Evolutionary conservation across 176 grass and related monocot genomes (phyloP), one percentile per base, ranked within the genome.

Genomic region (Metroxylon sagu): DNA sequence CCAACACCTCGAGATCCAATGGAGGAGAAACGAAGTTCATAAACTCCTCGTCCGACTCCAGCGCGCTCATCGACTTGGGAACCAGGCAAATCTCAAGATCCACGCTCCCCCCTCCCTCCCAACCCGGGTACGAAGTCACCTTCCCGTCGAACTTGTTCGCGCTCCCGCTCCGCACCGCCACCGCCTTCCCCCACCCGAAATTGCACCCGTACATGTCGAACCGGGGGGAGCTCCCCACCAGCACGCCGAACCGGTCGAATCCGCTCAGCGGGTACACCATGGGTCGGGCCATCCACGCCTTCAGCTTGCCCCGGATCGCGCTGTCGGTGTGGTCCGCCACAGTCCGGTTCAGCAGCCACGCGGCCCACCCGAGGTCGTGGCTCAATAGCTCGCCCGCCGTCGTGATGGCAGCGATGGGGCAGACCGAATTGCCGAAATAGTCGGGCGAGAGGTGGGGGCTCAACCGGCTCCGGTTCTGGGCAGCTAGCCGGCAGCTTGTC

Each of bases 61-160:
- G 67, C 15, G 48, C 25, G 21, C 25, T 65, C 84, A 94, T 94
- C 64, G 72, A 51, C 4, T 84, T 74, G 7, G 80, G 77, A 49
- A 63, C 14, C 3, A 94, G 17, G 49, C 60, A 72, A 4, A 88
- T 27, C 71, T 94, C 89, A 12, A 68, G 76, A 30, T 79, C 84
- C 43, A 88, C 35, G 63, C 84, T 66, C 0, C 80, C 83, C 0
- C 18, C 80, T 0, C 77, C 84, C 3, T 85, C 67, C 60, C 71
- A 21, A 0, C 74, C 89, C 3, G 80, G 77, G 62, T 82, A 94
- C 4, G 80, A 50, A 18, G 74, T 66, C 6, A 71, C 29, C 68
- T 85, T 82, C 0, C 89, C 89, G 30, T 94, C 89, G 1, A 59
- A 57, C 71, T 94, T 94, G 72, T 94, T 80, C 6, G 74, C 80